Base-by-base conservation (phyloP, 805 yeast genomes). In the Myxozyma kluyveri region DNA sequence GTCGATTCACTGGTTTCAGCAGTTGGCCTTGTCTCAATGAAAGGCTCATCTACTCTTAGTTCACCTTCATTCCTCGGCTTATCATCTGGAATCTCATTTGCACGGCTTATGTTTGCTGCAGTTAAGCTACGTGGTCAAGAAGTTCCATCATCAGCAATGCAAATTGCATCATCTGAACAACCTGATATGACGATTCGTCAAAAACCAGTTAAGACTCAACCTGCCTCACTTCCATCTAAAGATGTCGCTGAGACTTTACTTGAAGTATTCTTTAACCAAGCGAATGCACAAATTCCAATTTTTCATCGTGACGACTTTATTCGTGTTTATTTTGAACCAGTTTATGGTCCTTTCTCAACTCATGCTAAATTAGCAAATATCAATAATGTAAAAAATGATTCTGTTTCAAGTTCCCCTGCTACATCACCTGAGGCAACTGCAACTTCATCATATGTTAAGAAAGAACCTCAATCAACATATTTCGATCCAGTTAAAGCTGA, bases 281-380 rank as follows among this genome's bases (percentile, higher is more conserved):
- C 90, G 14, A 89, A 90, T 65, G 74, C 95, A 1, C 96, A 88
- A 66, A 67, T 87, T 24, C 96, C 97, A 0, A 75, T 90, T 3
- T 69, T 89, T 43, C 96, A 90, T 65, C 75, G 96, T 27, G 95
- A 88, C 61, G 79, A 77, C 59, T 89, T 88, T 62, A 67, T 90
- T 39, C 71, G 72, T 42, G 71, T 73, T 24, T 82, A 81, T 63
- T 89, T 86, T 65, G 79, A 80, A 60, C 96, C 96, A 0, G 75
- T 89, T 1, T 89, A 89, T 65, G 96, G 97, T 0, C 68, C 75
- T 3, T 70, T 86, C 53, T 78, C 83, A 12, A 61, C 72, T 0
- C 70, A 71, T 27, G 69, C 80, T 0, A 71, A 82, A 4, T 70
- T 87, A 40, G 90, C 87, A 7, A 57, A 61, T 36, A 39, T 56